These are phyloP conservation scores for Metschnikowia aberdeeniae DNA, from an alignment of 805 yeast genomes.

Conservation along the genomic window DNA sequence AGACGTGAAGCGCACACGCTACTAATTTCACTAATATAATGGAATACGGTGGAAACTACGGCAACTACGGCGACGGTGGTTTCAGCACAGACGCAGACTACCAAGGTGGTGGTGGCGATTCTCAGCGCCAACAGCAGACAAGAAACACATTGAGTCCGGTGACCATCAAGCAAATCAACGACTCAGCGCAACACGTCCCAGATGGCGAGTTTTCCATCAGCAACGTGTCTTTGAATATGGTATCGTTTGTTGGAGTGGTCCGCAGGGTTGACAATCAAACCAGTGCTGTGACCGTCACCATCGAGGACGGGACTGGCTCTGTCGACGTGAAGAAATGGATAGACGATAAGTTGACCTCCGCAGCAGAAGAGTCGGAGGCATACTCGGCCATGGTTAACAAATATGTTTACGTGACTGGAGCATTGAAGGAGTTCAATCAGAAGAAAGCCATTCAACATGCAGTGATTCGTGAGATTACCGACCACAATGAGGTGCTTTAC, in stretches of 20 bases:
- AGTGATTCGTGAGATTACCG: slow-evolving; percentile 50
- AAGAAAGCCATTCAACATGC: slow-evolving; percentile 65
- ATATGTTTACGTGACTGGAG: slow-evolving; percentile 54
- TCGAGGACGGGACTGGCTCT: slow-evolving; percentile 74
- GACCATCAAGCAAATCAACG: slow-evolving; percentile 68
- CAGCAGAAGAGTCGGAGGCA: slow-evolving; percentile 28
- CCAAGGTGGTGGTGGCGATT: slow-evolving; percentile 8
- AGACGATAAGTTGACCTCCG: slow-evolving; percentile 26
- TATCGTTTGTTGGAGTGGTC: slow-evolving; percentile 66
- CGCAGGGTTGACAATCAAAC: slow-evolving; percentile 59
- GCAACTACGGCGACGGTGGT: slow-evolving; percentile 19
- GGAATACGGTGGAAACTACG: slow-evolving; percentile 14
- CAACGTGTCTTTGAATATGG: slow-evolving; percentile 58
- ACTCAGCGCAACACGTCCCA: slow-evolving; percentile 55
- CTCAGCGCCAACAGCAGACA: slow-evolving; percentile 15
- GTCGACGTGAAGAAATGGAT: slow-evolving; percentile 64
- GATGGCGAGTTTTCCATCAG: slow-evolving; percentile 64
- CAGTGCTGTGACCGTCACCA: slow-evolving; percentile 49
- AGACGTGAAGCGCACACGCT: neutral
- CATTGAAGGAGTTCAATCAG: slow-evolving; percentile 53
- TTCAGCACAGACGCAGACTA: slow-evolving; percentile 14
- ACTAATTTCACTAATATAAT: neutral
- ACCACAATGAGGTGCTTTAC: slow-evolving; percentile 64
- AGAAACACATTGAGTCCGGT: slow-evolving; percentile 47
- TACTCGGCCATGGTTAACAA: slow-evolving; percentile 43